phyloP scores from a whole-genome alignment of 2,329 filamentous ascomycete genomes.

The Seiridium cupressi region DNA sequence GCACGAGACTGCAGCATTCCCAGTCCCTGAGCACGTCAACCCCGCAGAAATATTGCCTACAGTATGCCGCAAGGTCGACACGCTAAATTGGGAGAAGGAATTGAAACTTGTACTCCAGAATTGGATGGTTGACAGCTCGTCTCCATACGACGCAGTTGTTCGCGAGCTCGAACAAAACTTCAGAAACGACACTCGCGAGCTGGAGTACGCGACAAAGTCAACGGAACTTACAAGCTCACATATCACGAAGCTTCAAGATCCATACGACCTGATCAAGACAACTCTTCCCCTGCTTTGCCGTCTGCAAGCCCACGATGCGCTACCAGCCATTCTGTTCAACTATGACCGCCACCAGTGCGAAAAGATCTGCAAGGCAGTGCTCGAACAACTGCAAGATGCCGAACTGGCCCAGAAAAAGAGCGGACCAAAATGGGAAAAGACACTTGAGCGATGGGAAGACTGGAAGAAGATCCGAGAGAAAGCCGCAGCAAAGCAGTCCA shows the following conservation, averaged over 20 bases:
- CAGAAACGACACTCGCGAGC: slow-evolving; percentile 16
- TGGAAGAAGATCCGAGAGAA: slow-evolving; percentile 34
- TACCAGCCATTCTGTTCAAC: slow-evolving; percentile 76
- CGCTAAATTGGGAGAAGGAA: slow-evolving; percentile 61
- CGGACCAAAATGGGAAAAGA: not conserved
- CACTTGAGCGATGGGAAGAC: slow-evolving; percentile 34
- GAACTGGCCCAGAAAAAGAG: slow-evolving; percentile 22
- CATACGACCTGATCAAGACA: slow-evolving; percentile 33
- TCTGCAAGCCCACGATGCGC: slow-evolving; percentile 60
- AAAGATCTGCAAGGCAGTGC: slow-evolving; percentile 47
- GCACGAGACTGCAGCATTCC: slow-evolving; percentile 49
- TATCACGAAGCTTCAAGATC: not conserved
- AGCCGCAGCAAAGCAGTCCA: slow-evolving; percentile 27
- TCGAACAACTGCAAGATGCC: slow-evolving; percentile 49
- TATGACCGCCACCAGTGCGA: slow-evolving; percentile 70
- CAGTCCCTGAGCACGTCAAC: slow-evolving; percentile 46
- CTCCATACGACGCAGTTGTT: slow-evolving; percentile 42
- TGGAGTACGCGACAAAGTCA: slow-evolving; percentile 2
- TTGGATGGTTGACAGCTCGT: slow-evolving; percentile 57
- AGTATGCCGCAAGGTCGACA: slow-evolving; percentile 62
- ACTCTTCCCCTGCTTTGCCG: slow-evolving; percentile 55
- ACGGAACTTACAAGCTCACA: not conserved
- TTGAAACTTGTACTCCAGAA: slow-evolving; percentile 57
- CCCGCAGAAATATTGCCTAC: slow-evolving; percentile 47
- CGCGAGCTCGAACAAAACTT: slow-evolving; percentile 41